Conservation (phyloP, 192 early-diverging fungal species). For the Backusella parvicylindrica region DNA sequence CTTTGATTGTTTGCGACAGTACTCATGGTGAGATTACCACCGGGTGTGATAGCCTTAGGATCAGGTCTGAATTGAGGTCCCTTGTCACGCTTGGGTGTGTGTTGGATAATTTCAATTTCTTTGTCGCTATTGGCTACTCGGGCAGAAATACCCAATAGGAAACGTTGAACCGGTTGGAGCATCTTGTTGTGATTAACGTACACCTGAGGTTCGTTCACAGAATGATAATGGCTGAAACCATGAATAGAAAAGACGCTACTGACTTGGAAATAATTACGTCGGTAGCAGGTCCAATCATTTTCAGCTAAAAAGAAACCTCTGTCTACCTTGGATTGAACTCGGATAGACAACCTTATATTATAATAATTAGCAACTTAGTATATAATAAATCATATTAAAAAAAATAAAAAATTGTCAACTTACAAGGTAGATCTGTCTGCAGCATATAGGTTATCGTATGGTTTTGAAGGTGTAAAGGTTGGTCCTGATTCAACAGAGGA, state of each 20-base stretch:
- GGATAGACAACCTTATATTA: conserved; percentile 43
- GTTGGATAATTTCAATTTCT: conserved; percentile 65
- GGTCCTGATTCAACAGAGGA: conserved; percentile 12
- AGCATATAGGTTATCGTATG: conserved; percentile 20
- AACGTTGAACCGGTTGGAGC: conserved; percentile 52
- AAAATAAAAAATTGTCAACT: background rate
- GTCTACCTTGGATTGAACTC: conserved; percentile 65
- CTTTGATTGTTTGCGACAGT: conserved; percentile 33
- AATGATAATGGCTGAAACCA: conserved; percentile 16
- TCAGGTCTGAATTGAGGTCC: conserved; percentile 66
- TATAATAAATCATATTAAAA: background rate
- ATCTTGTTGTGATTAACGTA: conserved; percentile 34
- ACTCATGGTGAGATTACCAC: conserved; percentile 37
- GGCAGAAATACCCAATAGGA: conserved; percentile 64
- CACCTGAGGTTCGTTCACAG: background rate
- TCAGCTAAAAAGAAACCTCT: conserved; percentile 78
- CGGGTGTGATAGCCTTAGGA: conserved; percentile 41
- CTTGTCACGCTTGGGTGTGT: conserved; percentile 83
- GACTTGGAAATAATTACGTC: conserved; percentile 87
- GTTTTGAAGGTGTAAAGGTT: conserved; percentile 11
- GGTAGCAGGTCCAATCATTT: conserved; percentile 81
- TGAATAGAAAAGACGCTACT: conserved; percentile 43
- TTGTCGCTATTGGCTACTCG: conserved; percentile 51
- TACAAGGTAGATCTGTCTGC: conserved; percentile 15
- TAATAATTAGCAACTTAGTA: background rate